Evolutionary conservation across 2,329 filamentous ascomycete genomes (phyloP), one percentile per base, ranked within the genome.

Genomic region (Parascedosporium putredinis): DNA sequence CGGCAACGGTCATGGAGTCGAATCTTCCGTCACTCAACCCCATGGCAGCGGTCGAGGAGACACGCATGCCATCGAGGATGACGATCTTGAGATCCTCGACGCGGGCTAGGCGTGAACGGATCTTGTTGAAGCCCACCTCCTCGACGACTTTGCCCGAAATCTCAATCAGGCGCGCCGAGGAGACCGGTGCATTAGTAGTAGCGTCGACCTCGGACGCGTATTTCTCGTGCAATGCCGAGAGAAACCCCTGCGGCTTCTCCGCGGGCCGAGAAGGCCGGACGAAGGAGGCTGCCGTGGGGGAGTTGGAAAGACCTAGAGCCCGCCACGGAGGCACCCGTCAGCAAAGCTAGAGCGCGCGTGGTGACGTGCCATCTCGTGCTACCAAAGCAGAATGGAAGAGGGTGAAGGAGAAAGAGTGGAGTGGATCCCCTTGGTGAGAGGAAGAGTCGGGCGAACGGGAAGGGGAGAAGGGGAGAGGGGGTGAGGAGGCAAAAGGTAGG

Each of bases 121-220:
- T 88, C 72, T 96, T 96, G 57, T 95, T 89, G 58, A 97, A 97
- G 25, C 93, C 93, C 29, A 97, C 80, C 67, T 97, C 91, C 67
- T 97, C 86, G 4, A 88, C 91, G 16, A 90, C 78, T 67, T 97
- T 97, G 33, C 66, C 86, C 68, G 72, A 95, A 74, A 74, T 84
- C 50, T 73, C 68, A 54, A 95, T 84, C 45, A 79, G 72, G 46
- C 38, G 31, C 2, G 59, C 57, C 7, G 58, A 61, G 5, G 59
- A 52, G 25, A 57, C 57, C 6, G 52, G 36, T 1, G 23, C 18
- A 3, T 51, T 54, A 4, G 38, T n/a, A 29, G 5, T 43, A n/a
- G n/a, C 25, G 27, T 50, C 58, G 12, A 67, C 63, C 51, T 83
- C 78, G 2, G 81, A 76, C 3, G 84, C 86, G 63, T 98, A 98